Evolutionary conservation across 495 filamentous ascomycete genomes (phyloP).

Genomic region (Hypoxylon fragiforme): DNA sequence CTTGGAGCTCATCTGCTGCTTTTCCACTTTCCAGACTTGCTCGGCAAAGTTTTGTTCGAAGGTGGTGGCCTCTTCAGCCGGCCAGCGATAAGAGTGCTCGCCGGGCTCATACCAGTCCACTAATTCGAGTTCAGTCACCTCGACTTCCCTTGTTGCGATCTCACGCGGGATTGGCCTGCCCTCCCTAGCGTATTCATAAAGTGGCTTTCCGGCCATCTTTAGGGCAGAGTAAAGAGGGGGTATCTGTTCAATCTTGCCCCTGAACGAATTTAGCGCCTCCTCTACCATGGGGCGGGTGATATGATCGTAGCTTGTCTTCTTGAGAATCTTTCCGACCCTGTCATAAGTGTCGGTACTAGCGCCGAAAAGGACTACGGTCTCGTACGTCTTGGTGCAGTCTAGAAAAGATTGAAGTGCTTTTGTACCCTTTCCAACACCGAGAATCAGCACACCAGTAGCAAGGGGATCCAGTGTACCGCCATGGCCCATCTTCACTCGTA

Average conservation of each 20-base stretch:
- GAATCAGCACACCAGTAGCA: slow-evolving; percentile 87
- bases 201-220: slow-evolving; percentile 82
- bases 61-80: slow-evolving; percentile 69
- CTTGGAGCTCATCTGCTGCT: slow-evolving; percentile 45
- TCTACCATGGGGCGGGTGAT: slow-evolving; percentile 79
- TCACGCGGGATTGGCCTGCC: slow-evolving; percentile 81
- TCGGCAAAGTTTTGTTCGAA: slow-evolving; percentile 75
- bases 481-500: slow-evolving; percentile 92
- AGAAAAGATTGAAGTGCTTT: slow-evolving; percentile 78
- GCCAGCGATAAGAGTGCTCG: slow-evolving; percentile 72
- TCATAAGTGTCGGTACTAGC: slow-evolving; percentile 94
- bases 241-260: slow-evolving; percentile 85
- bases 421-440: slow-evolving; percentile 86
- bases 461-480: slow-evolving; percentile 95
- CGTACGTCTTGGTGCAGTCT: slow-evolving; percentile 88
- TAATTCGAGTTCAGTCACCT: slow-evolving; percentile 73
- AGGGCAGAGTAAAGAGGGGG: slow-evolving; percentile 93
- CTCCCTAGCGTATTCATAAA: slow-evolving; percentile 94
- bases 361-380: slow-evolving; percentile 85
- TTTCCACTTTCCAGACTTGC: slow-evolving; percentile 62
- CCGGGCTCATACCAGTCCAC: slow-evolving; percentile 87
- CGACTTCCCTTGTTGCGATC: slow-evolving; percentile 78
- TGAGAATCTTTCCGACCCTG: slow-evolving; percentile 76
- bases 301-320: slow-evolving; percentile 71
- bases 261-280: slow-evolving; percentile 71